Percentiles rank a stretch among this genome's conserved stretches.
Conservation (phyloP, 2,329 filamentous ascomycete species). For the Penicillium brevicompactum region DNA sequence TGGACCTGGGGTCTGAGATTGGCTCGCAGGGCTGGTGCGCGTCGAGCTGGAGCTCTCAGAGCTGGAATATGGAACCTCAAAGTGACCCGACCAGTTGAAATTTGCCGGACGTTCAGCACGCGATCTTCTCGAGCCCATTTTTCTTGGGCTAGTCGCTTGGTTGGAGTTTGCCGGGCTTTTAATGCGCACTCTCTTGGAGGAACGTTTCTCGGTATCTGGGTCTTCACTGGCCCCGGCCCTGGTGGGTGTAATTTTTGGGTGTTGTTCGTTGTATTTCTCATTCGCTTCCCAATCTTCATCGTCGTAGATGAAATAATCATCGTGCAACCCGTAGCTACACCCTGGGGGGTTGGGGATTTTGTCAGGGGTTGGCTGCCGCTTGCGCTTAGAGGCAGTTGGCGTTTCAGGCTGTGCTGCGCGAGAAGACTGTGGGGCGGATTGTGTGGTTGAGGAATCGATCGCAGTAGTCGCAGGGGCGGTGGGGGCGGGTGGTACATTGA, state of each 20-base stretch:
- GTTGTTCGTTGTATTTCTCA: background rate
- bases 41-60: background rate
- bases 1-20: background rate
- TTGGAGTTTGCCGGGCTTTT: slow-evolving; percentile 20
- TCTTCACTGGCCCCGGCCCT: too few species aligned
- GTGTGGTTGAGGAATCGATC: background rate
- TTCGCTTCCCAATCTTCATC: slow-evolving; percentile 33
- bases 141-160: background rate
- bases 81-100: background rate
- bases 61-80: background rate
- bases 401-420: background rate
- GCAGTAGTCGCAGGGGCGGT: background rate
- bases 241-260: too few species aligned
- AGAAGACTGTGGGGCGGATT: background rate
- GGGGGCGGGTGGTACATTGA: background rate
- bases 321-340: slow-evolving; percentile 44
- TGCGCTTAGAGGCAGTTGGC: slow-evolving; percentile 37
- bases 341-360: slow-evolving; percentile 45
- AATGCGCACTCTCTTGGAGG: background rate
- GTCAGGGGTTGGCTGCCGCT: slow-evolving; percentile 42
- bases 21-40: background rate
- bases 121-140: background rate
- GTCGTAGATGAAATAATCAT: slow-evolving; percentile 40
- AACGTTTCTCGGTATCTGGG: background rate
- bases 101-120: background rate